Base-by-base conservation (phyloP, 345 rosid species). In the Hibiscus trionum region DNA sequence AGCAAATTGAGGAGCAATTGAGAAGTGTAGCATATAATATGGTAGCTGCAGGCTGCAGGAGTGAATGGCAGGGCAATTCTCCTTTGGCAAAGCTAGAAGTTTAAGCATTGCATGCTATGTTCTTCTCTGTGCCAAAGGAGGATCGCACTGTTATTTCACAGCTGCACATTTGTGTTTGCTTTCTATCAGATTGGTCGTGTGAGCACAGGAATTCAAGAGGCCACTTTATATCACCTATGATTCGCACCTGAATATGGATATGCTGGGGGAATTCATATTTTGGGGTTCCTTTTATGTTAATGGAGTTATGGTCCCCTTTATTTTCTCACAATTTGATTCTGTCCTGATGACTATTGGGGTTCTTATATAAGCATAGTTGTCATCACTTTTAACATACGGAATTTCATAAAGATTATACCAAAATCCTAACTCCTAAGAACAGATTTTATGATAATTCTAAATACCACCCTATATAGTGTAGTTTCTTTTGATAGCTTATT, bases 31-130 rank as follows among this genome's bases (percentile, higher is more conserved):
- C 29, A n/a, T 63, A 63, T 55, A 57, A 42, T 17, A 39, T 10
- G 29, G 70, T 44, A 10, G 7, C 42, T 33, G 7, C 37, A 33
- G 7, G 37, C 10, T 21, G 73, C 57, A 74, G 57, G 73, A 72
- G 60, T 60, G 81, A 84, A 84, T 76, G 52, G 80, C 87, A 77
- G 85, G 85, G 85, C 83, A 84, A 81, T 77, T 84, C 87, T 81
- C 85, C 83, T 84, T 80, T 83, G 88, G 88, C 88, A 69, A 61
- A 69, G 61, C 67, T 60, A 72, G 44, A 63, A 58, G 39, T 6
- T 50, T 17, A 37, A 37, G 42, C 42, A 37, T 37, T 35, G 12
- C n/a, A 60, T 27, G 35, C 5, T 35, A 66, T 24, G 19, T 66
- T 57, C 70, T 66, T 66, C 56, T 66, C 11, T 66, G 56, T 46